Base-by-base conservation (phyloP, 345 rosid species). In the Arabis hirsuta region DNA sequence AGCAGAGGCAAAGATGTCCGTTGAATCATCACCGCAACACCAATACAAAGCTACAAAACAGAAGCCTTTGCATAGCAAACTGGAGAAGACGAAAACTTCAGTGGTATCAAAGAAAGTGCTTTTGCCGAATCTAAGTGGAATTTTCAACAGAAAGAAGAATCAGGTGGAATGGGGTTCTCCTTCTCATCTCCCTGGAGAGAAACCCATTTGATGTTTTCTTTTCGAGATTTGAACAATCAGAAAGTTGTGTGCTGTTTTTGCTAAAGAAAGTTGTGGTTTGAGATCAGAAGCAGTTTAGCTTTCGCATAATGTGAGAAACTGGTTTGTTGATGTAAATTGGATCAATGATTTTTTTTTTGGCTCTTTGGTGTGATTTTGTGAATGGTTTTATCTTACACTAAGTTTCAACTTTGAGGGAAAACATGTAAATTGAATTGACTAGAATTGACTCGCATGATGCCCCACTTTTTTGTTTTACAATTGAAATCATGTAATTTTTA, bases 141-240 rank as follows among this genome's bases (percentile, higher is more conserved):
- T 94, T 60, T 94, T 94, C 62, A 76, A 84, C 44, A 79, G 91
- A 44, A 94, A 84, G 79, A 94, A 83, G 90, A 89, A 82, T 81
- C 96, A 88, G 79, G 71, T 80, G 13, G 96, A 91, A 66, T 91
- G 96, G 55, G 96, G 97, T 34, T 85, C 97, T 38, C 88, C 92
- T 54, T 94, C 96, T 29, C 84, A 77, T 71, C 84, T 88, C 50
- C 87, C 96, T 12, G 91, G 91, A 47, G 96, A 84, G 83, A 85
- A 77, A 80, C 84, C 85, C 50, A n/a, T 83, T 43, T 87, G 78
- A 87, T 52, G 41, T 4, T 51, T 36, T 75, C 29, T 74, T 80
- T 79, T 76, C 64, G 80, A 26, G 52, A 38, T 54, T 68, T 68
- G 69, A 54, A 54, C 42, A 62, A 27, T 36, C 29, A 62, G 7